These are phyloP conservation scores for Clathrus columnatus DNA, from an alignment of 768 basidiomycete species.

Conservation along the genomic window DNA sequence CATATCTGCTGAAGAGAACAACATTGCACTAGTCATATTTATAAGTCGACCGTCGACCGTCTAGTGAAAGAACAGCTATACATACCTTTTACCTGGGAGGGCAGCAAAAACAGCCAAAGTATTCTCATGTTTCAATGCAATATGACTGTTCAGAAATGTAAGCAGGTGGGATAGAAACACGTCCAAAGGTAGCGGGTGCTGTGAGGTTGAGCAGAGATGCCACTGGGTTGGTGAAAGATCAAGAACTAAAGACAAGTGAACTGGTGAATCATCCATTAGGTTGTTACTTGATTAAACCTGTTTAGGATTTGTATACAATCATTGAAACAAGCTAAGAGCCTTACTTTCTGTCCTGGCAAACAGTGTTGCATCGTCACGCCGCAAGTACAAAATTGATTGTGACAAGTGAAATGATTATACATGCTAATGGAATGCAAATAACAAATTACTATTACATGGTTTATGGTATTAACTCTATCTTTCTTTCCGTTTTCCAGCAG, in stretches of 20 bases:
- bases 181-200: constrained; percentile 51
- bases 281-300: no score
- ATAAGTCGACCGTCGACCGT: no score
- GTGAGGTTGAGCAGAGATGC: constrained; percentile 56
- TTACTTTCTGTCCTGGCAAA: no score
- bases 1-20: constrained; percentile 60
- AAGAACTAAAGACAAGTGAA: constrained; percentile 74
- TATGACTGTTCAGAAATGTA: constrained; percentile 87
- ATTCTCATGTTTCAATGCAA: constrained; percentile 88
- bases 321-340: neutral
- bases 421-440: no score
- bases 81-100: constrained; percentile 71
- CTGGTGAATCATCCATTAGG: constrained; percentile 36
- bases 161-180: constrained; percentile 79
- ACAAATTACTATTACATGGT: neutral
- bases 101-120: constrained; percentile 88
- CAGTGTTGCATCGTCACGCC: neutral
- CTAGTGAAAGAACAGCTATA: neutral
- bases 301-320: no score
- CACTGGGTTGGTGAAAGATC: constrained; percentile 85
- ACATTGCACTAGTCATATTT: constrained; percentile 45
- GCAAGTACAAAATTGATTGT: no score
- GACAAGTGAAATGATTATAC: no score
- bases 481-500: constrained; percentile 1
- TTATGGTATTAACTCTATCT: neutral